Base-by-base conservation (phyloP, 345 rosid species). In the Lumnitzera racemosa region DNA sequence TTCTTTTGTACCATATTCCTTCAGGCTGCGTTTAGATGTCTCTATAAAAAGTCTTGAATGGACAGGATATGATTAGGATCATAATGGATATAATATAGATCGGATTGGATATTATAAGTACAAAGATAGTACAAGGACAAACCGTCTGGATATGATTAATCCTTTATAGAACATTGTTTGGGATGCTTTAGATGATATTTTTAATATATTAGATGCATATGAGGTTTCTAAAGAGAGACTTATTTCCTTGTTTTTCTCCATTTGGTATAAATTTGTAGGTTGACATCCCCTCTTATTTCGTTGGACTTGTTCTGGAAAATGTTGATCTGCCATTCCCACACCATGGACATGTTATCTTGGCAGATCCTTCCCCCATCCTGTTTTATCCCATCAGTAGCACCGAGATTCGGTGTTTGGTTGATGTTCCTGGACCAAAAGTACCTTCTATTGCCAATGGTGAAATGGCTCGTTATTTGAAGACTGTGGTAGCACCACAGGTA, bases 331-430 rank as follows among this genome's bases (percentile, higher is more conserved):
- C 90, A 11, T 76, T 57, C 46, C 67, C 75, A 36, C 77, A 85
- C 61, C 78, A 76, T 46, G 91, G 86, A 1, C 81, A 70, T 41
- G 85, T 81, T 56, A 69, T 86, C 25, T 63, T 87, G 23, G 76
- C 69, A 13, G 76, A 89, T 25, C 91, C 89, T 61, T 85, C 90
- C 0, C 83, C 83, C 0, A 74, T 82, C 59, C 17, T 84, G 15
- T 64, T 79, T 51, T 86, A 82, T 56, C 78, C 87, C 15, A 86
- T 84, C 29, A 72, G 91, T 59, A 84, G 88, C 62, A 66, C 67
- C 4, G 87, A 89, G 61, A 59, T 84, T 31, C 87, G 91, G 23
- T 86, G 94, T 55, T 66, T 89, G 65, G 91, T 89, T 8, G 90
- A 84, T 67, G 62, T 86, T 13, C 89, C 87, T 0, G 82, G 85